Percentiles rank a stretch among this genome's conserved stretches.
Conservation (phyloP, 2,329 filamentous ascomycete genomes). For the Emmonsiellopsis sp. region DNA sequence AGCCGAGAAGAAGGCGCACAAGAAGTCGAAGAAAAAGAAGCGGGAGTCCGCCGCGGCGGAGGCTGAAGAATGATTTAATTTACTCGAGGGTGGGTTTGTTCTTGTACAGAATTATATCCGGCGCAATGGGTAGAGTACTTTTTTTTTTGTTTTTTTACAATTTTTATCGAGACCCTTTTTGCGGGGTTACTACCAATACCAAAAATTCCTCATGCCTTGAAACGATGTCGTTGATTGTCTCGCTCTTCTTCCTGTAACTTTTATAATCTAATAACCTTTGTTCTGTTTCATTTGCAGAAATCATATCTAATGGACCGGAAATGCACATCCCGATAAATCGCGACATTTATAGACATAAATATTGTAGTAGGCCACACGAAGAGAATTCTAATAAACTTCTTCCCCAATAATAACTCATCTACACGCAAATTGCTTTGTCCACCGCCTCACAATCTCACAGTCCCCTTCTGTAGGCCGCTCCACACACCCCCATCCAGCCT, state of each 20-base stretch:
- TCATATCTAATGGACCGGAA: too few relatives aligned
- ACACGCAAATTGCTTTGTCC: not conserved
- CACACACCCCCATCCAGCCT: conserved; percentile 31
- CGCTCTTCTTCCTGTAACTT: too few relatives aligned
- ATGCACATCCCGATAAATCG: too few relatives aligned
- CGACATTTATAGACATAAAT: not conserved
- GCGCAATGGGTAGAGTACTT: conserved; percentile 1
- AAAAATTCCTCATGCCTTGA: not conserved
- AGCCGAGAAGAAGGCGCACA: conserved; percentile 53
- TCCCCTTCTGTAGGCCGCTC: conserved; percentile 33
- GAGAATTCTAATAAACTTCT: not conserved
- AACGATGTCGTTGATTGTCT: not conserved
- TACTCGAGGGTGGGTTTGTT: not conserved
- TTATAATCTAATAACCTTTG: too few relatives aligned
- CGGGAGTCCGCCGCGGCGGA: conserved; percentile 20
- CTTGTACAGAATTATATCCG: conserved; percentile 1
- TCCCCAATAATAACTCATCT: not conserved
- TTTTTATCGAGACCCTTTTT: not conserved
- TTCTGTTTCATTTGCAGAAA: too few relatives aligned
- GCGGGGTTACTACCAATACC: not conserved
- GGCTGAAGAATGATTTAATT: conserved; percentile 15
- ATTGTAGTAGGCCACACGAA: conserved; percentile 12
- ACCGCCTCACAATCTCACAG: conserved; percentile 28
- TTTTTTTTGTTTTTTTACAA: not conserved
- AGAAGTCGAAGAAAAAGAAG: conserved; percentile 40